Evolutionary conservation across 768 basidiomycete genomes (phyloP), one percentile per base, ranked within the genome.

Genomic region (Coprinellus micaceus): DNA sequence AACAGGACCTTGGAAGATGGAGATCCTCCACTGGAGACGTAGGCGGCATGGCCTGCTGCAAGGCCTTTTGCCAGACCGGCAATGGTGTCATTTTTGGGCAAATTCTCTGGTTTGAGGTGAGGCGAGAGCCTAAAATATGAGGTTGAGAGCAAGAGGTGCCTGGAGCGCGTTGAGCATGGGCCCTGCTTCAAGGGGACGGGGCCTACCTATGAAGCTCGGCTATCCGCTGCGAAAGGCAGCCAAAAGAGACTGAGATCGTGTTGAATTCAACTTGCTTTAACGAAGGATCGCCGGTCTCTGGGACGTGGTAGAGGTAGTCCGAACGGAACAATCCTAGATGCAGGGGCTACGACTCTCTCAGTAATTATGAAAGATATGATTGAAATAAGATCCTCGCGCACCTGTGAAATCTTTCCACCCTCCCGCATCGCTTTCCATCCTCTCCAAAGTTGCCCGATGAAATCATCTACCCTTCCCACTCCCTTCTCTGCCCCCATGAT

Each of bases 211-310:
- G 96, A 66, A 98, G 68, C 22, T 83, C 81, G 3, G 88, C 77
- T 10, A 79, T 74, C 36, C 76, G 78, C 59, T 89, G 77, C 0
- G 90, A 90, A 13, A 98, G 76, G 1, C 85, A 66, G 0, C 94
- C 96, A 68, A 98, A 96, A 0, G 94, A 94, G 0, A 87, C 83
- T 2, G 94, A 92, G 60, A 98, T 95, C 9, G 96, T 97, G 67
- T 99, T 99, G 74, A 98, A 97, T 69, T 99, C 96, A 40, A 98
- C 96, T 71, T 99, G 96, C 68, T 94, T 96, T 60, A 99, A 70
- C 5, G 73, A 70, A 13, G 76, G 64, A 2, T 66, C 52, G 33
- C 74, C 66, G 26, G 72, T 65, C 3, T 61, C 58, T 0, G 77
- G 76, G 7, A 77, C 69, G 61, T 99, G 93, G 21, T 98, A 72